Evolutionary conservation across 306 rosid genomes (phyloP).

Genomic region (Ormosia semicastrata): DNA sequence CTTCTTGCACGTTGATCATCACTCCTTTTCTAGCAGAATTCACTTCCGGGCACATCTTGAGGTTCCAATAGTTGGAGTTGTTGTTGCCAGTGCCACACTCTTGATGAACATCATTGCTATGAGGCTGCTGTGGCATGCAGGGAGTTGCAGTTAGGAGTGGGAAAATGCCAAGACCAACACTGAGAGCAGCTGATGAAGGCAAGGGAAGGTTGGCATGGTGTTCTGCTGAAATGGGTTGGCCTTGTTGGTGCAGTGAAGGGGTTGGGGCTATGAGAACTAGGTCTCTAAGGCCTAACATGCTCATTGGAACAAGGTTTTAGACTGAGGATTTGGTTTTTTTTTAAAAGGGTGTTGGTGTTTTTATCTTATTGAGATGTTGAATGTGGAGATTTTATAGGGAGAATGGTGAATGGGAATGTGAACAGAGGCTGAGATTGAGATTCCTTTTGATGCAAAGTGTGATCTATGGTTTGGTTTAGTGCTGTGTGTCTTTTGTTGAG

Average conservation of each 20-base stretch:
- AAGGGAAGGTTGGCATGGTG: conserved; percentile 46
- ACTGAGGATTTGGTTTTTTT: neutral
- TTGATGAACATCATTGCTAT: neutral
- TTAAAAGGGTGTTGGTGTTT: neutral
- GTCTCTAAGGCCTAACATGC: conserved; percentile 84
- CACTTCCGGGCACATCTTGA: conserved; percentile 49
- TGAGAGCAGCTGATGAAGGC: conserved; percentile 60
- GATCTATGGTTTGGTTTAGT: conserved; percentile 2
- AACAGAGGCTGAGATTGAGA: conserved; percentile 11
- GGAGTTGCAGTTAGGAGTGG: conserved; percentile 68
- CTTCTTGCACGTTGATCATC: conserved; percentile 28
- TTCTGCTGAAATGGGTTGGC: conserved; percentile 56
- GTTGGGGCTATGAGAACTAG: conserved; percentile 66
- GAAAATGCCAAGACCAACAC: conserved; percentile 80
- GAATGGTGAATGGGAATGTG: neutral
- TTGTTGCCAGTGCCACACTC: neutral
- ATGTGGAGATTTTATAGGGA: neutral
- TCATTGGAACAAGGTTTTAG: neutral
- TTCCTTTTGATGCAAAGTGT: neutral
- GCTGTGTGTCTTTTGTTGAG: neutral
- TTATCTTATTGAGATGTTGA: neutral
- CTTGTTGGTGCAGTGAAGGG: conserved; percentile 50
- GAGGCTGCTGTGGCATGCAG: conserved; percentile 30
- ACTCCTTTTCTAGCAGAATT: conserved; percentile 32
- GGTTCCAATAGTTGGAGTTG: conserved; percentile 39